Evolutionary conservation across 2,329 filamentous ascomycete species (phyloP), one percentile per base, ranked within the genome.

Genomic region (Cercospora beticola): DNA sequence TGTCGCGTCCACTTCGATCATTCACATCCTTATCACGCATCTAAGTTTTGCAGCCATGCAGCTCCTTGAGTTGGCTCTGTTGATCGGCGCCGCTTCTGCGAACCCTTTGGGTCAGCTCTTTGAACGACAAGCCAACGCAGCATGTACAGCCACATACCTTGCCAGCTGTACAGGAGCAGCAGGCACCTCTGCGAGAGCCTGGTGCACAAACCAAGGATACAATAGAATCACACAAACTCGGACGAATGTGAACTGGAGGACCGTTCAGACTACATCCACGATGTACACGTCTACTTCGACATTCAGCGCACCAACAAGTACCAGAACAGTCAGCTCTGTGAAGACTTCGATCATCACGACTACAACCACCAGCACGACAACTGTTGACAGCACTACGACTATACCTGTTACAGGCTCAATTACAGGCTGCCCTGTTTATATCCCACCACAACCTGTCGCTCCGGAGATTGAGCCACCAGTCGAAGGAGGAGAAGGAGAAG

Each of bases 201-300:
- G 60, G 60, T 62, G 60, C 40, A 46, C 60, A 8, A 46, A 43
- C 5, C 60, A 62, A 9, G 60, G 60, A 4, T 43, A 52, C 18
- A 23, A 49, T 52, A 62, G 28, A 52, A 14, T 43, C 14, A 52
- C 60, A 2, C 23, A 31, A 26, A 62, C 60, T 49, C 40, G 40
- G 7, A 62, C 60, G 46, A 62, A 62, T 26, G 26, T 49, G 4
- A 49, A 49, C 26, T 49, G 36, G 36, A 46, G 60, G 16, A 62
- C 60, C n/a, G 16, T 62, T 2, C 36, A 49, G 9, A 52, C 14
- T 28, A 62, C 60, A 2, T 5, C 14, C 18, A 62, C 60, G 28
- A n/a, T 26, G 16, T 62, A 62, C 18, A 62, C 60, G 16, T 62
- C 60, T 16, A 62, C 60, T 31, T 49, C 46, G 60, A 62, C 60